Percentiles rank a stretch among this genome's conserved stretches.
These are phyloP conservation scores for Suillus clintonianus DNA, from an alignment of 768 basidiomycete species.

Conservation along the genomic window DNA sequence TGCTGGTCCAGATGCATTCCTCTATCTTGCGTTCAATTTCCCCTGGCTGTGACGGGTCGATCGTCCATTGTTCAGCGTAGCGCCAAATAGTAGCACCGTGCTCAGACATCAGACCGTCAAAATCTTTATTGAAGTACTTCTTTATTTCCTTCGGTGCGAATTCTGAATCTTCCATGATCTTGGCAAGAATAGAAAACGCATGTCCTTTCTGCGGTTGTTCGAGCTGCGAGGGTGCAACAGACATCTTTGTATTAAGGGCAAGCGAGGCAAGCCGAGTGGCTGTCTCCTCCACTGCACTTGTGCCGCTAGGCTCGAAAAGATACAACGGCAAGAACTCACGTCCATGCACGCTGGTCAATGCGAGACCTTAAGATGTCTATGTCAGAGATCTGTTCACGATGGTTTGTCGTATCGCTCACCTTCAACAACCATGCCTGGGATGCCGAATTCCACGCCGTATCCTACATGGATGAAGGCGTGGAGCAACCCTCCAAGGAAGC, in stretches of 20 bases:
- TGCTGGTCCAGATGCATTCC: slow-evolving; percentile 61
- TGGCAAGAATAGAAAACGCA: slow-evolving; percentile 53
- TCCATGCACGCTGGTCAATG: slow-evolving; percentile 25
- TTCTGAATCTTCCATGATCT: slow-evolving; percentile 49
- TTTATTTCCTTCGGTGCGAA: slow-evolving; percentile 18
- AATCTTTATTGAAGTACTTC: slow-evolving; percentile 26
- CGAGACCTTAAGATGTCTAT: slow-evolving; percentile 22
- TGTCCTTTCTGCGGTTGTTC: slow-evolving; percentile 17
- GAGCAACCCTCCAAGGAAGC: slow-evolving; percentile 48
- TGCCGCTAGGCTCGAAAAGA: slow-evolving; percentile 7
- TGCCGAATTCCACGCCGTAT: slow-evolving; percentile 61
- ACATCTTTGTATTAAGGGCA: slow-evolving; percentile 4
- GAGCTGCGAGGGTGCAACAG: neutral
- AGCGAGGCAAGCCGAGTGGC: slow-evolving; percentile 8
- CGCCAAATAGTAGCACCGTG: slow-evolving; percentile 5
- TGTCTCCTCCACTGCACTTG: slow-evolving; percentile 3
- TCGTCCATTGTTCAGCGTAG: slow-evolving; percentile 43
- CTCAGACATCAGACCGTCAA: neutral
- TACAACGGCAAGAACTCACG: slow-evolving; percentile 30
- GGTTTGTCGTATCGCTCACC: slow-evolving; percentile 39
- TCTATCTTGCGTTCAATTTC: slow-evolving; percentile 58
- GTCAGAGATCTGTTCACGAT: neutral
- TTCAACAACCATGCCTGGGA: slow-evolving; percentile 64
- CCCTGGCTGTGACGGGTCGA: slow-evolving; percentile 35
- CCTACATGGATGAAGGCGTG: slow-evolving; percentile 68